Evolutionary conservation across 2,329 filamentous ascomycete species (phyloP), one percentile per base, ranked within the genome.

Genomic region (Simplicillium aogashimaense): DNA sequence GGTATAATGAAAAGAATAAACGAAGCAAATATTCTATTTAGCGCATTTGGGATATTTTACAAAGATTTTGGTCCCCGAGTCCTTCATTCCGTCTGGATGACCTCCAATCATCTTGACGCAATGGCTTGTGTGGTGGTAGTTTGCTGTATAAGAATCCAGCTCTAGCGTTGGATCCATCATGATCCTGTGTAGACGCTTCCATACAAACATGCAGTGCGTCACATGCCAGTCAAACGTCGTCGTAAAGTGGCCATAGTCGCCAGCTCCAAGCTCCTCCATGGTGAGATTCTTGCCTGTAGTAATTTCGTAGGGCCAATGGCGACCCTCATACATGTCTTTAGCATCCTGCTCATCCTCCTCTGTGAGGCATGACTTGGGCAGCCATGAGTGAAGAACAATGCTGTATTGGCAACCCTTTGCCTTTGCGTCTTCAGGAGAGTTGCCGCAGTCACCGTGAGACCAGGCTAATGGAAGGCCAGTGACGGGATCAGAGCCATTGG

Each of bases 211-310:
- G 43, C 49, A 50, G 10, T 49, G 45, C 4, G 44, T 43, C 29
- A 48, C 43, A 29, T 51, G 48, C 49, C 46, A 49, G 41, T 50
- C 47, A 35, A 47, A 47, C 4, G 37, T 40, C 8, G 49, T 50
- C 17, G 31, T 38, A 13, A 51, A 48, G 38, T 45, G 40, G 7
- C 35, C 31, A 13, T 47, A 50, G 29, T 49, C 42, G 25, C 49
- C 49, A 5, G 13, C 20, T 1, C 37, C 38, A 1, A 51, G 41
- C 31, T 47, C 43, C 6, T 43, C 41, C 38, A 51, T 39, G 10
- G 48, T 49, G 10, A 50, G 29, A 7, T 50, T 48, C 7, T 16
- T 35, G 10, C 43, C 43, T 9, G 34, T 25, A 15, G 43, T 30
- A n/a, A 36, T 38, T 16, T 38, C 36, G 31, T 47, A 51, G 3